Conservation (phyloP, 331 rosid genomes). For the Dryas integrifolia region DNA sequence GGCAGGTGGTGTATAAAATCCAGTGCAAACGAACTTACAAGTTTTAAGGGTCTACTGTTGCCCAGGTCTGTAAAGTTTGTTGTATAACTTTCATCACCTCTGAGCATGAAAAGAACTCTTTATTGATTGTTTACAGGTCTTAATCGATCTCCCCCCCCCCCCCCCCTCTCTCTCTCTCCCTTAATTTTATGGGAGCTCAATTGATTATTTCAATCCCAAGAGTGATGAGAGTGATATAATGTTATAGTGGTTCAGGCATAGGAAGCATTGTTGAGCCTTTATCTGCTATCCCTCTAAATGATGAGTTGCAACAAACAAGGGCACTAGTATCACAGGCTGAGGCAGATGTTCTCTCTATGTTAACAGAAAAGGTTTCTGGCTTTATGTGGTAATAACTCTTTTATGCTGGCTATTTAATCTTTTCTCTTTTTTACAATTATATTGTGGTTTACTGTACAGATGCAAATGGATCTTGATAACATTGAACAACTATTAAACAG, state of each 20-base stretch:
- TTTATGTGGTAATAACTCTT: slow-evolving; percentile 28
- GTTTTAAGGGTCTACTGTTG: slow-evolving; percentile 67
- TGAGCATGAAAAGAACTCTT: slow-evolving; percentile 23
- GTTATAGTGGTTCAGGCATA: slow-evolving; percentile 61
- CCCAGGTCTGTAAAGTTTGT: slow-evolving; percentile 60
- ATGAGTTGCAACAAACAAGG: slow-evolving; percentile 84
- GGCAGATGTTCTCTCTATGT: slow-evolving; percentile 70
- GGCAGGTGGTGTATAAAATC: slow-evolving; percentile 94
- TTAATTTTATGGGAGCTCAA: slow-evolving; percentile 11
- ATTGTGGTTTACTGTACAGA: slow-evolving; percentile 46
- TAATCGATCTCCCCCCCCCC: background rate
- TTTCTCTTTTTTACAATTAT: slow-evolving; percentile 18
- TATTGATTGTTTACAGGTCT: slow-evolving; percentile 13
- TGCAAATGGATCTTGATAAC: slow-evolving; percentile 72
- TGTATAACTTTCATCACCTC: slow-evolving; percentile 22
- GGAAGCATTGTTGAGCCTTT: slow-evolving; percentile 85
- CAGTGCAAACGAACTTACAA: slow-evolving; percentile 49
- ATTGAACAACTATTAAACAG: slow-evolving; percentile 53
- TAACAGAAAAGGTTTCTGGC: slow-evolving; percentile 64
- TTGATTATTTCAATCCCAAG: slow-evolving; percentile 40
- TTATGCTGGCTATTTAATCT: slow-evolving; percentile 3
- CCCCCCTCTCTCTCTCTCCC: background rate
- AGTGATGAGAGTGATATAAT: slow-evolving; percentile 47
- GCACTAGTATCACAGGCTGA: slow-evolving; percentile 70
- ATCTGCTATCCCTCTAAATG: slow-evolving; percentile 78